Conservation (phyloP, 495 filamentous ascomycete genomes). For the Penicillium atrosanguineum region DNA sequence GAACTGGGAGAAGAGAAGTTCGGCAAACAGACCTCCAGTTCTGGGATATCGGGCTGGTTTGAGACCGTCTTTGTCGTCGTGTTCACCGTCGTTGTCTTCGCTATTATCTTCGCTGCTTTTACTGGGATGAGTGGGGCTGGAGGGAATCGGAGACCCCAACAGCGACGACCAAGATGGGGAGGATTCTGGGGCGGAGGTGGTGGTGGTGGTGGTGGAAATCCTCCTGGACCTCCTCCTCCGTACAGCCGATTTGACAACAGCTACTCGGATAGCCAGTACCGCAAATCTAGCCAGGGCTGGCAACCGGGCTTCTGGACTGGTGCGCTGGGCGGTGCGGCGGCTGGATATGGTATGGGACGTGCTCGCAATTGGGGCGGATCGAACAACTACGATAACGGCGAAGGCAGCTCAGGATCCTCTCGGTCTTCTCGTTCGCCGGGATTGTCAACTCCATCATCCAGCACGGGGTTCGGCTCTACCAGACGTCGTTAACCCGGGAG, state of each 20-base stretch:
- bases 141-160: slow-evolving; percentile 7
- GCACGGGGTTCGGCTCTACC: slow-evolving; percentile 90
- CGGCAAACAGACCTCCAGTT: slow-evolving; percentile 33
- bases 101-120: slow-evolving; percentile 30
- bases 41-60: slow-evolving; percentile 15
- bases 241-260: slow-evolving; percentile 50
- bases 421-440: slow-evolving; percentile 44
- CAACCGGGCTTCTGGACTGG: slow-evolving; percentile 89
- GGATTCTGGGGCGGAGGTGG: slow-evolving; percentile 46
- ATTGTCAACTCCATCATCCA: slow-evolving; percentile 59
- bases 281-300: slow-evolving; percentile 51
- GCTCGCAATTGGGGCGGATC: slow-evolving; percentile 20
- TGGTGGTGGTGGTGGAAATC: slow-evolving; percentile 46
- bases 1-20: slow-evolving; percentile 74
- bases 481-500: slow-evolving; percentile 57
- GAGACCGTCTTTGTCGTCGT: slow-evolving; percentile 47
- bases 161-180: slow-evolving; percentile 18
- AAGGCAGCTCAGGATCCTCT: slow-evolving; percentile 48
- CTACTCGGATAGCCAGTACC: slow-evolving; percentile 16
- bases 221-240: slow-evolving; percentile 59
- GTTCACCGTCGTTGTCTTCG: slow-evolving; percentile 41
- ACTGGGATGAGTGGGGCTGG: slow-evolving; percentile 22
- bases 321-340: slow-evolving; percentile 66
- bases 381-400: slow-evolving; percentile 39
- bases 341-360: slow-evolving; percentile 64